Base-by-base conservation (phyloP, 2,329 filamentous ascomycete species). In the Capronia epimyces region DNA sequence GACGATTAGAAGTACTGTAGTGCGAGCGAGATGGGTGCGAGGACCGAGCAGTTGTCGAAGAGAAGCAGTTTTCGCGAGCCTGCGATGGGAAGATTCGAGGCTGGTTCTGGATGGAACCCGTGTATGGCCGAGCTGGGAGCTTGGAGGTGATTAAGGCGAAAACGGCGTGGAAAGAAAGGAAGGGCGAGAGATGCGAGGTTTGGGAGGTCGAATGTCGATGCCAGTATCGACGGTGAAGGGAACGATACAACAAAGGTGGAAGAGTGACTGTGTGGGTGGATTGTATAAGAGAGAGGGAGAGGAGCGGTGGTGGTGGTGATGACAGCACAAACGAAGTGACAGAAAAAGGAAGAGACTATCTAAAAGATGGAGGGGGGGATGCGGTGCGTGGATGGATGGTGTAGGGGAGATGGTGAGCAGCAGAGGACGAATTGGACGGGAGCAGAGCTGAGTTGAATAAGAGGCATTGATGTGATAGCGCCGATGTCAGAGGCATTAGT, bases 1-100 rank as follows among this genome's bases (percentile, higher is more conserved):
- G 46, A 57, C 49, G 52, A 57, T 57, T 57, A 57, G 45, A 43
- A 52, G 49, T 27, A 52, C 48, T 48, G 46, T 51, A 37, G 25
- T 5, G 12, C 5, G 18, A 46, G 41, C 15, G 44, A 32, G 47
- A 34, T 24, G 21, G 22, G 32, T 44, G 24, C 31, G 31, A 48
- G 16, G 32, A 22, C 22, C 27, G 18, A 31, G 27, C 21, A 34
- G 22, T 43, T 22, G 32, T 24, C 18, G n/a, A 32, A 42, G 34
- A 18, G 50, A 27, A 18, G 32, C 29, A 31, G 27, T 25, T 41
- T 41, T 40, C 32, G 44, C 43, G 20, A 29, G 48, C 18, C 21
- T 24, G 25, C 9, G 29, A 27, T 37, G 15, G 27, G 42, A 41
- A 50, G 50, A 16, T 21, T 44, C 29, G 50, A 43, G 34, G 15